These are phyloP conservation scores for Corrigiola litoralis DNA, from an alignment of 179 eudicot species.

Conservation along the genomic window DNA sequence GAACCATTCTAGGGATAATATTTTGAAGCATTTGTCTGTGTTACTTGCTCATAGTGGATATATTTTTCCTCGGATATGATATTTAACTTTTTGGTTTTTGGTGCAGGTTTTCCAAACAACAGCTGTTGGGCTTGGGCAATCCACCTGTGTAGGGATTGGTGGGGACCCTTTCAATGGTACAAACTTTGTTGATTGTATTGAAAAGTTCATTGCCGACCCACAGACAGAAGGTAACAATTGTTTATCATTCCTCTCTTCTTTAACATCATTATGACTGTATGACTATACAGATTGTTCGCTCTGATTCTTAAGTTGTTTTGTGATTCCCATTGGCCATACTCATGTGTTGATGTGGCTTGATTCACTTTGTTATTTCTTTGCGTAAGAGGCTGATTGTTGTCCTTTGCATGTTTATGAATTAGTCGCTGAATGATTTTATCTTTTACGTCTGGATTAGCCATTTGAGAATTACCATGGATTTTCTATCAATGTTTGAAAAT, in stretches of 20 bases:
- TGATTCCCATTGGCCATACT: background rate
- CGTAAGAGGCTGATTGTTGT: background rate
- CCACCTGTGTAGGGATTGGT: conserved; percentile 96
- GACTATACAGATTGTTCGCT: background rate
- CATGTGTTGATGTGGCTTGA: background rate
- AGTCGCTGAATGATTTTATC: background rate
- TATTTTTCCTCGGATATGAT: background rate
- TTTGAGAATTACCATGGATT: no score
- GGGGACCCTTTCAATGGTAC: conserved; percentile 99
- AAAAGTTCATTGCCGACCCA: conserved; percentile 88
- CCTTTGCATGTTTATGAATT: background rate
- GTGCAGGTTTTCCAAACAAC: conserved; percentile 93
- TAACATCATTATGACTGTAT: background rate
- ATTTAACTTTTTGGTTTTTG: conserved; percentile 7
- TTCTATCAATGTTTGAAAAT: no score
- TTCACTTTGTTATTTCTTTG: background rate
- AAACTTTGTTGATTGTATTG: conserved; percentile 92
- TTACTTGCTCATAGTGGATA: background rate
- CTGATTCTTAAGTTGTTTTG: background rate
- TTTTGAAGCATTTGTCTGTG: background rate
- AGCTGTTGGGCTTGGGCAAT: conserved; percentile 96
- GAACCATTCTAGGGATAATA: no score
- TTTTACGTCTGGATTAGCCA: background rate
- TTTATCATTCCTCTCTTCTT: background rate
- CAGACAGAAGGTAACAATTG: conserved; percentile 81